Percentiles rank a stretch among this genome's conserved stretches.
phyloP scores from a whole-genome alignment of 176 grass and related monocot genomes.

The Microstegium vimineum region DNA sequence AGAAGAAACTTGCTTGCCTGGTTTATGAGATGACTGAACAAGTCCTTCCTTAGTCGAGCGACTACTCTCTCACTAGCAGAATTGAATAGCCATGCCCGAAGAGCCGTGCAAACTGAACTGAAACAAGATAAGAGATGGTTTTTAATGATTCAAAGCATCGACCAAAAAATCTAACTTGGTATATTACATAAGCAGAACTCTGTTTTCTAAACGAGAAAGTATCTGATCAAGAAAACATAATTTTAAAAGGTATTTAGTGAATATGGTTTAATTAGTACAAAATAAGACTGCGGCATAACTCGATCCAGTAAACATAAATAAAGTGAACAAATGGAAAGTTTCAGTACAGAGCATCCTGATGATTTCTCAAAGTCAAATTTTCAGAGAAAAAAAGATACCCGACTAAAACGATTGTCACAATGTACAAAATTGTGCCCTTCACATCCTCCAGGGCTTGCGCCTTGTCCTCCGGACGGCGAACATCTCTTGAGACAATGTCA shows the following conservation, averaged over 20 bases:
- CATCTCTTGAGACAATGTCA: constrained; percentile 89
- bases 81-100: constrained; percentile 93
- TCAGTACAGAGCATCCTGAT: neutral
- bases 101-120: constrained; percentile 84
- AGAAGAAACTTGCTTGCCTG: constrained; percentile 40
- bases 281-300: neutral
- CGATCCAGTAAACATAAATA: constrained; percentile 27
- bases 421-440: constrained; percentile 67
- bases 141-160: constrained; percentile 7
- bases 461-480: constrained; percentile 64
- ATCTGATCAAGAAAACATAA: neutral
- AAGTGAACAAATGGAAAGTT: neutral
- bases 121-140: constrained; percentile 32
- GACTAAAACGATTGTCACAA: constrained; percentile 74
- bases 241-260: neutral
- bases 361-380: constrained; percentile 17
- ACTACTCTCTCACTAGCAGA: constrained; percentile 96
- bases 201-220: neutral
- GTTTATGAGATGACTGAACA: constrained; percentile 93
- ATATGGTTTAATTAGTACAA: neutral
- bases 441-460: constrained; percentile 71
- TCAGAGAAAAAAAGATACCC: constrained; percentile 54
- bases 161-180: neutral
- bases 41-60: constrained; percentile 89
- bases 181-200: neutral